Evolutionary conservation across 345 rosid genomes (phyloP), one percentile per base, ranked within the genome.

Genomic region (Excoecaria cochinchinensis): DNA sequence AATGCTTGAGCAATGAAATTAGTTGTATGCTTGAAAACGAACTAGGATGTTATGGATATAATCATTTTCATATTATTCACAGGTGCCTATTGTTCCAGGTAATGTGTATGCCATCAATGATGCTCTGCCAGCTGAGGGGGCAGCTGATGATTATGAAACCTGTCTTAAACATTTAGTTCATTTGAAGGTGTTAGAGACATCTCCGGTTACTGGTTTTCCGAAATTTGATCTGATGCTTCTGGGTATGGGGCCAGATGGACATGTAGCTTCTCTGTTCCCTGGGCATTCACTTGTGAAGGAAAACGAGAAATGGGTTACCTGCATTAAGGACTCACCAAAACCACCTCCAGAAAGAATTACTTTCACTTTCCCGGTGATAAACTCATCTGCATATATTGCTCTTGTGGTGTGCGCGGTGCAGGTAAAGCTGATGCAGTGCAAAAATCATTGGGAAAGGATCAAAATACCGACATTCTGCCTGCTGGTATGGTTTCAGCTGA

Each of bases 231-330:
- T 92, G 75, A 85, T 87, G 89, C 96, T 94, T 79, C 84, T 94
- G 0, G 97, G 98, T 38, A 87, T 92, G 91, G 98, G 98, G 0
- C 97, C 96, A 2, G 97, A 94, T 79, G 97, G 97, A 13, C 97
- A 91, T 0, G 85, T 95, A 12, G 99, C 99, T 31, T 92, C 97
- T 0, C 77, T 91, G 4, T 95, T 95, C 80, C 99, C 97, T 0
- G 91, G 95, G 44, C 97, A 95, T 66, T 82, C 82, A 38, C 90
- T 95, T 15, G 71, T 89, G 69, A 82, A 80, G 9, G 97, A 95
- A 84, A 86, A 50, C 3, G 58, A 85, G 84, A 94, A 86, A 74
- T 94, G 98, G 98, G 92, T 91, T 39, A 73, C 90, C 74, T 85
- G 68, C 80, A 82, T 94, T 66, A 79, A 82, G 66, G 94, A 91